Evolutionary conservation across 371 early-diverging fungal species (phyloP).

Genomic region (Paraphysoderma sedebokerense): DNA sequence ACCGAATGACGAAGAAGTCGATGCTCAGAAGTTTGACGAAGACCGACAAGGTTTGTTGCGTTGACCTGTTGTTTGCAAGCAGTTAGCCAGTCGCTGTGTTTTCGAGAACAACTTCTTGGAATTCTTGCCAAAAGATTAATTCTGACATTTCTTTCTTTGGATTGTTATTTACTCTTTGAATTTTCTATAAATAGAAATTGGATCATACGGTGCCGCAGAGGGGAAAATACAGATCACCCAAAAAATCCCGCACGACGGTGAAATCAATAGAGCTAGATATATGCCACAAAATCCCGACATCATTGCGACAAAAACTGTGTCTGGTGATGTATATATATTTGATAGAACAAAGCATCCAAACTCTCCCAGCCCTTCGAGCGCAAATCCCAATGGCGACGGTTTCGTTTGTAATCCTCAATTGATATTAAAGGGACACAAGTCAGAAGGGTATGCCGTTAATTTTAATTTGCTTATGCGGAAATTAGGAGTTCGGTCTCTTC

Average conservation of each 20-base stretch:
- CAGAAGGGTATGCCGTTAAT: conserved; percentile 60
- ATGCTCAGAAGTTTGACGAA: conserved; percentile 51
- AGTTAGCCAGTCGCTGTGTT: too few species aligned
- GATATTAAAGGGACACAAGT: conserved; percentile 68
- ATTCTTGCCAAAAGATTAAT: not conserved
- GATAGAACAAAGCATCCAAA: conserved; percentile 89
- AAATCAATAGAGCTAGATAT: conserved; percentile 88
- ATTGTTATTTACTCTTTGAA: not conserved
- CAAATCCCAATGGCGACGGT: conserved; percentile 4
- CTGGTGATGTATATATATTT: conserved; percentile 84
- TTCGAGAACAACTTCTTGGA: too few species aligned
- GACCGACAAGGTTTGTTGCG: conserved; percentile 39
- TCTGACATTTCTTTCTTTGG: not conserved
- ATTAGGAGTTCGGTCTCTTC: not conserved
- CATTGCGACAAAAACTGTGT: conserved; percentile 84
- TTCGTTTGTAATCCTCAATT: conserved; percentile 73
- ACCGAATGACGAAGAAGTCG: conserved; percentile 51
- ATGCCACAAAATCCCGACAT: conserved; percentile 85
- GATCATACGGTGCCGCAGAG: conserved; percentile 53
- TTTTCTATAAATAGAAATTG: conserved; percentile 34
- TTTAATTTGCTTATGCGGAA: not conserved
- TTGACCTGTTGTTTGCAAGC: conserved; percentile 1
- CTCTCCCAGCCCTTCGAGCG: conserved; percentile 33
- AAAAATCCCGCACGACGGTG: conserved; percentile 81
- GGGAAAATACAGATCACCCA: conserved; percentile 72